phyloP scores from a whole-genome alignment of 192 early-diverging fungal genomes.

The Cetraspora pellucida region DNA sequence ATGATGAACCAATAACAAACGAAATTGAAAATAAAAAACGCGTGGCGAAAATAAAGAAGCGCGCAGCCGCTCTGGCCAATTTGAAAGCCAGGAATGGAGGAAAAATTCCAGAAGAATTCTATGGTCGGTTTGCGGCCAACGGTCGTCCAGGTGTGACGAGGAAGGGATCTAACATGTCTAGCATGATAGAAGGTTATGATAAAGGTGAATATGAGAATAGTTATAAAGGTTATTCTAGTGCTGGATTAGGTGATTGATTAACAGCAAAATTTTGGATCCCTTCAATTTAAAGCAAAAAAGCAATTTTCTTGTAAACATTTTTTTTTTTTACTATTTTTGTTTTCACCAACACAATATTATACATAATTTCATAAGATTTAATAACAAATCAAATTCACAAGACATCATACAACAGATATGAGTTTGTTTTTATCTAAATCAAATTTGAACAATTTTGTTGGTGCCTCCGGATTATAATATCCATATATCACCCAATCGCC shows the following conservation, averaged over 20 bases:
- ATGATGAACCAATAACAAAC: not conserved
- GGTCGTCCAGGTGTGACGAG: not conserved
- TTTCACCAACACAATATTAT: too few species aligned
- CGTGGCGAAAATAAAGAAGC: not conserved
- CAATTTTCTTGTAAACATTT: not conserved
- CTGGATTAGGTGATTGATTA: constrained; percentile 1
- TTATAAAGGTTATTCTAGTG: not conserved
- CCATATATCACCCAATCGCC: constrained; percentile 70
- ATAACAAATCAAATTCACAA: too few species aligned
- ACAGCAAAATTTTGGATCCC: not conserved
- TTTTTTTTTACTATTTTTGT: not conserved
- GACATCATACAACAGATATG: not conserved
- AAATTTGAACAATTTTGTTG: not conserved
- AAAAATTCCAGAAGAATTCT: constrained; percentile 23
- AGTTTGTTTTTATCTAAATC: not conserved
- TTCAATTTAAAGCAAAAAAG: not conserved
- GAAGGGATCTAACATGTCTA: not conserved
- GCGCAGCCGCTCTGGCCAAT: constrained; percentile 8
- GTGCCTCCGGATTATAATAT: not conserved
- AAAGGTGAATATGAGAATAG: not conserved
- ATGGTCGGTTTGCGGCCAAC: not conserved
- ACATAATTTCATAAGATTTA: too few species aligned
- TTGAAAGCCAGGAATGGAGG: constrained; percentile 11
- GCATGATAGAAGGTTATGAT: not conserved
- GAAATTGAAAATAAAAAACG: not conserved